Evolutionary conservation across 2,329 filamentous ascomycete species (phyloP).

Genomic region (Diaporthe sp.): DNA sequence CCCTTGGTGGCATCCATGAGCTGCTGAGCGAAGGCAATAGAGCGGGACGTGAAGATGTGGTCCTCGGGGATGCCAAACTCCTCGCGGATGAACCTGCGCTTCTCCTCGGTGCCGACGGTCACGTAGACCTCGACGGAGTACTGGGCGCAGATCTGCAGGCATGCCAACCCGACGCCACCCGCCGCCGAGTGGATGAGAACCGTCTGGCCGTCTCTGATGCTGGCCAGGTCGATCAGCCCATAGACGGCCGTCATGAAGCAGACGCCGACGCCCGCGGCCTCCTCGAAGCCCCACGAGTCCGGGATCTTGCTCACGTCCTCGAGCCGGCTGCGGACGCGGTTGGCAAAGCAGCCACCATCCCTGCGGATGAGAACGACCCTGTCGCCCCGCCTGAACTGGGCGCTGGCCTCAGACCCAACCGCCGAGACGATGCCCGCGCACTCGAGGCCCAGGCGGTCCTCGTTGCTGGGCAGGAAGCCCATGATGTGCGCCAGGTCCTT

Average conservation of each 20-base stretch:
- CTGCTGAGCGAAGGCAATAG: not conserved
- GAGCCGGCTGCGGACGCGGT: not conserved
- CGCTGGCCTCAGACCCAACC: not conserved
- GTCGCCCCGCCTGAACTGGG: not conserved
- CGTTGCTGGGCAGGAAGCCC: not conserved
- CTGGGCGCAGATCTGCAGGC: not conserved
- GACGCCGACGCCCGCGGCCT: not conserved
- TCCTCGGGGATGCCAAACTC: not conserved
- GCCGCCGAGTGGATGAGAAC: not conserved
- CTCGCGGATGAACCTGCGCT: not conserved
- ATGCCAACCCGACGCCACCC: not conserved
- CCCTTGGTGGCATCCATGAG: not conserved
- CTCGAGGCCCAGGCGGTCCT: not conserved
- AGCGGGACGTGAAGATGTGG: not conserved
- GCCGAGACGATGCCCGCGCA: not conserved
- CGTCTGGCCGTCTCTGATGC: not conserved
- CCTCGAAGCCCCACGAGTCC: not conserved
- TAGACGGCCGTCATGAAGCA: not conserved
- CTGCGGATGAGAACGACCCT: not conserved
- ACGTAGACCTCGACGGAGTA: not conserved
- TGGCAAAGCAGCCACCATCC: not conserved
- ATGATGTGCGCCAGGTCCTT: not conserved
- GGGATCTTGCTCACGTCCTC: not conserved
- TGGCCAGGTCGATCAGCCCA: not conserved
- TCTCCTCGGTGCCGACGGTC: not conserved